phyloP scores from a whole-genome alignment of 768 basidiomycete species.

The Tephrocybe sp. region DNA sequence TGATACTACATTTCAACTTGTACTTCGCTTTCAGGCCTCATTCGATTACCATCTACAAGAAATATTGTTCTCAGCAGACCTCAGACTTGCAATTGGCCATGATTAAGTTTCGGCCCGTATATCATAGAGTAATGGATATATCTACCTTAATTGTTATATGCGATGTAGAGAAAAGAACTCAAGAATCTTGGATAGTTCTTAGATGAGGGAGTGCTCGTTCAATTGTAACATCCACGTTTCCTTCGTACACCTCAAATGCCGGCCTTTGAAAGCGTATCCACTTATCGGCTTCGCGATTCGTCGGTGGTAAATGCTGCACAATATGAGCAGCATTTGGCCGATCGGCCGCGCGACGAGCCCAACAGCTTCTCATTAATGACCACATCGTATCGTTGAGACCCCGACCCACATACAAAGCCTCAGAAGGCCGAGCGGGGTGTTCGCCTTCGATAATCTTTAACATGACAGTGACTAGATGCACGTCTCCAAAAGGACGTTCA shows the following conservation, averaged over 20 bases:
- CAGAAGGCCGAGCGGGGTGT: not conserved
- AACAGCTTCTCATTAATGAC: not conserved
- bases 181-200: not conserved
- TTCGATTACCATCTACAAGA: too few species aligned
- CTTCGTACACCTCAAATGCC: too few species aligned
- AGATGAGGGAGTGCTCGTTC: too few species aligned
- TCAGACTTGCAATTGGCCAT: too few species aligned
- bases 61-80: too few species aligned
- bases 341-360: not conserved
- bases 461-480: not conserved
- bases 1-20: not conserved
- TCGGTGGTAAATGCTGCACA: not conserved
- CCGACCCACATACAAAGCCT: not conserved
- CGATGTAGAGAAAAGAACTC: not conserved
- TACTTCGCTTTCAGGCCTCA: too few species aligned
- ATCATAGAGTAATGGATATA: too few species aligned
- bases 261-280: conserved; percentile 6
- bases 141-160: too few species aligned
- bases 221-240: too few species aligned
- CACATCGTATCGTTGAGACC: conserved; percentile 3
- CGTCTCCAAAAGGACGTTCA: conserved; percentile 23
- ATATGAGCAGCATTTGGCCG: conserved; percentile 1
- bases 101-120: too few species aligned
- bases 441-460: not conserved
- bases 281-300: not conserved